These are phyloP conservation scores for Mucor racemosus DNA, from an alignment of 371 early-diverging fungal species.

Conservation along the genomic window DNA sequence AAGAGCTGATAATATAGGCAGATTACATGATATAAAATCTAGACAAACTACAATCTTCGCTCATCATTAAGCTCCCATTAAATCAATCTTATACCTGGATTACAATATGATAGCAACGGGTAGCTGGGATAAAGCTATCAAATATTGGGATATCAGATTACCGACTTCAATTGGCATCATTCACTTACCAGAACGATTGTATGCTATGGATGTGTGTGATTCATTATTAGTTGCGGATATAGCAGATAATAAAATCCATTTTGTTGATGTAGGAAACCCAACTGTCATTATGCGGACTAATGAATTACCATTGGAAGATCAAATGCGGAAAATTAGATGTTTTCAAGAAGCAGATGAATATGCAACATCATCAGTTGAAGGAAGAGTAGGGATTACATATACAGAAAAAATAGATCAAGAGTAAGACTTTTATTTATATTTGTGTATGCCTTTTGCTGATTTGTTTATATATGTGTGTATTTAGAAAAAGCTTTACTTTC, in stretches of 20 bases:
- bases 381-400: conserved; percentile 91
- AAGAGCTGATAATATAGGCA: conserved; percentile 83
- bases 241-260: conserved; percentile 60
- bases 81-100: conserved; percentile 73
- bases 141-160: conserved; percentile 90
- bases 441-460: neutral
- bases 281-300: conserved; percentile 61
- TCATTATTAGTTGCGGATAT: conserved; percentile 32
- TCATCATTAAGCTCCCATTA: conserved; percentile 82
- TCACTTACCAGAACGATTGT: conserved; percentile 88
- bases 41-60: conserved; percentile 79
- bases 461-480: neutral
- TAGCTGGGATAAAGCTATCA: conserved; percentile 94
- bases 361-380: conserved; percentile 91
- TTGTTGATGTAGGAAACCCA: conserved; percentile 82
- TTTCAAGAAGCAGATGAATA: conserved; percentile 83
- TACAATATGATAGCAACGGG: conserved; percentile 63
- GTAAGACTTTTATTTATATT: conserved; percentile 47
- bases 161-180: conserved; percentile 74
- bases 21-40: conserved; percentile 77
- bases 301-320: conserved; percentile 81
- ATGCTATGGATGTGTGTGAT: conserved; percentile 79
- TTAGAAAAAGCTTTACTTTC: conserved; percentile 85
- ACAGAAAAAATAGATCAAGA: conserved; percentile 76
- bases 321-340: conserved; percentile 79